Evolutionary conservation across 371 early-diverging fungal species (phyloP).

Genomic region (Rhizopus microsporus): DNA sequence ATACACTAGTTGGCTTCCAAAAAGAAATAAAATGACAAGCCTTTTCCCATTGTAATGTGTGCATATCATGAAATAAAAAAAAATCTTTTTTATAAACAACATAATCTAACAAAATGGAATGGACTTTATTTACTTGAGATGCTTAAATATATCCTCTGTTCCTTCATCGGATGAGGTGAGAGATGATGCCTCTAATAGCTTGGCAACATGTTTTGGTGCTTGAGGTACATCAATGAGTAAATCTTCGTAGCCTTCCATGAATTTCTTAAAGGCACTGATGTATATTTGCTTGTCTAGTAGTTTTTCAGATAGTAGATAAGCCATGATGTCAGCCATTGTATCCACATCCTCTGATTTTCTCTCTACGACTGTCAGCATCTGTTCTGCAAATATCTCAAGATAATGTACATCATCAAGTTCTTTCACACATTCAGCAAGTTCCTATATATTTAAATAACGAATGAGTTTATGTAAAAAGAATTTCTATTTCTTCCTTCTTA

Average conservation of each 20-base stretch:
- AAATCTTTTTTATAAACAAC: not conserved
- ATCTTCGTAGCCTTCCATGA: slow-evolving; percentile 74
- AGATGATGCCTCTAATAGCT: slow-evolving; percentile 19
- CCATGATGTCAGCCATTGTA: slow-evolving; percentile 52
- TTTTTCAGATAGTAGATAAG: slow-evolving; percentile 41
- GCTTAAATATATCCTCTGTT: slow-evolving; percentile 1
- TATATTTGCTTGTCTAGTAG: slow-evolving; percentile 40
- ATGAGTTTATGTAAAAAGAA: not conserved
- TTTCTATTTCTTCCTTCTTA: slow-evolving; percentile 11
- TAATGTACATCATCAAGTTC: slow-evolving; percentile 65
- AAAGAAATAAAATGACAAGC: slow-evolving; percentile 4
- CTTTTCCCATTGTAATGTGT: not conserved
- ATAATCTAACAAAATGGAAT: not conserved
- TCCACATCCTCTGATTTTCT: slow-evolving; percentile 64
- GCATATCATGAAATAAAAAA: not conserved
- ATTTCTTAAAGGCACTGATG: slow-evolving; percentile 59
- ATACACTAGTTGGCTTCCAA: slow-evolving; percentile 10
- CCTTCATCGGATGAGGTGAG: slow-evolving; percentile 7
- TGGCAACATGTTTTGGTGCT: slow-evolving; percentile 69
- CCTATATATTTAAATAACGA: slow-evolving; percentile 22
- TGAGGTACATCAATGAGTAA: slow-evolving; percentile 82
- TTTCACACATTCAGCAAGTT: slow-evolving; percentile 66
- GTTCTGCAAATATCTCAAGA: slow-evolving; percentile 45
- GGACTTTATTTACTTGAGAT: slow-evolving; percentile 4
- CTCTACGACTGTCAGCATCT: slow-evolving; percentile 52